Conservation (phyloP, 2,329 filamentous ascomycete genomes). For the Sclerotinia glacialis region DNA sequence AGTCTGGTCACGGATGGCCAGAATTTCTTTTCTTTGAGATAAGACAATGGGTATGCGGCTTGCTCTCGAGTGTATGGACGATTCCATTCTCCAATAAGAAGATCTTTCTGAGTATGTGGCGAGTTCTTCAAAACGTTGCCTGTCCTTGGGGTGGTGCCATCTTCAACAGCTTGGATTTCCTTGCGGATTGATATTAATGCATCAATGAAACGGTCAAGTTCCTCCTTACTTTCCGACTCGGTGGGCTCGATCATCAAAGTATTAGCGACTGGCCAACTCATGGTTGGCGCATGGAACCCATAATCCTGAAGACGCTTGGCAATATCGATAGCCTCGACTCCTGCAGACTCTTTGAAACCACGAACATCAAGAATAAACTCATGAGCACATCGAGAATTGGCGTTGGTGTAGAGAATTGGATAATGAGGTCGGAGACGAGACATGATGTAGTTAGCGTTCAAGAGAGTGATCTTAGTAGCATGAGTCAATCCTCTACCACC, state of each 20-base stretch:
- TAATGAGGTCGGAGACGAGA: conserved; percentile 83
- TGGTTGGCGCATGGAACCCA: conserved; percentile 94
- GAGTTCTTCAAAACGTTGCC: conserved; percentile 86
- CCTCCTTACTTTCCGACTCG: conserved; percentile 86
- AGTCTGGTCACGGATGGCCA: conserved; percentile 86
- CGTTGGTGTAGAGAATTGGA: conserved; percentile 89
- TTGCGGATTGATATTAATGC: conserved; percentile 80
- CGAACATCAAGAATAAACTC: conserved; percentile 94
- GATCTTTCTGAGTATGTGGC: conserved; percentile 79
- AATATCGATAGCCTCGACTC: conserved; percentile 89
- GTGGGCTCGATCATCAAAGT: conserved; percentile 98
- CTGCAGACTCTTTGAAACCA: conserved; percentile 76
- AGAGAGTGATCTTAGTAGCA: conserved; percentile 86
- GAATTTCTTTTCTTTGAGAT: conserved; percentile 92
- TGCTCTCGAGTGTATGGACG: conserved; percentile 76
- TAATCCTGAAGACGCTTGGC: conserved; percentile 97
- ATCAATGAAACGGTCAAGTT: conserved; percentile 91
- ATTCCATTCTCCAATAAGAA: conserved; percentile 75
- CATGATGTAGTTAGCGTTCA: conserved; percentile 97
- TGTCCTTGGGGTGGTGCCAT: conserved; percentile 69
- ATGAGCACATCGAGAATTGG: conserved; percentile 83
- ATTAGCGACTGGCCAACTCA: conserved; percentile 94
- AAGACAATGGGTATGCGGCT: conserved; percentile 83
- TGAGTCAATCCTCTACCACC: conserved; percentile 76
- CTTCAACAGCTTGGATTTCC: conserved; percentile 82